A percentile compares a stretch with the other conserved stretches of the same genome.
phyloP scores from a whole-genome alignment of 148 eudicot genomes.

The Beta vulgaris region DNA sequence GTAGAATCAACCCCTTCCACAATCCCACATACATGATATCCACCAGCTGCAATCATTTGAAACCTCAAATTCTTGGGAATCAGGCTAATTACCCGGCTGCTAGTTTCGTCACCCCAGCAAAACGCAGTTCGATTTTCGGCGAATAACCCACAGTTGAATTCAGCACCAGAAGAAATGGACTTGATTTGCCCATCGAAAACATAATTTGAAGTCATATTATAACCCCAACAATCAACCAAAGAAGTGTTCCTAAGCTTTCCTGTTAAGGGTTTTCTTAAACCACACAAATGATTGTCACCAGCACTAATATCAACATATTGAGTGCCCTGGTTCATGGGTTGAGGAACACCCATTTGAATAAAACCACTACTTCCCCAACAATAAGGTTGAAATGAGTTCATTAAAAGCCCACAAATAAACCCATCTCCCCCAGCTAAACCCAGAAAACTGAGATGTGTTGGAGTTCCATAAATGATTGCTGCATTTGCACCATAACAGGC shows the following conservation, averaged over 20 bases:
- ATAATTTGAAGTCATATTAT: constrained; percentile 74
- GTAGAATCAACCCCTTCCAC: constrained; percentile 54
- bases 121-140: constrained; percentile 62
- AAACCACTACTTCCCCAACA: constrained; percentile 85
- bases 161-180: constrained; percentile 80
- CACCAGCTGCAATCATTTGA: constrained; percentile 74
- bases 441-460: constrained; percentile 41
- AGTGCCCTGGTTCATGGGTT: constrained; percentile 47
- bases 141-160: constrained; percentile 79
- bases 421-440: constrained; percentile 85
- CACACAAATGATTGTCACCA: constrained; percentile 95
- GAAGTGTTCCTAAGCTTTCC: constrained; percentile 55
- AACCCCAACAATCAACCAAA: constrained; percentile 95
- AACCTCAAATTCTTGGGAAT: constrained; percentile 55
- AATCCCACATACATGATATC: constrained; percentile 90
- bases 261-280: constrained; percentile 57
- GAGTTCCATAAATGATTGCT: constrained; percentile 56
- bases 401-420: constrained; percentile 77
- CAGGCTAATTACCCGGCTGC: constrained; percentile 50
- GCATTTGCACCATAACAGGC: constrained; percentile 75
- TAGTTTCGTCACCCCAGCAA: constrained; percentile 91
- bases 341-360: constrained; percentile 69
- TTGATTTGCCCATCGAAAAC: constrained; percentile 62
- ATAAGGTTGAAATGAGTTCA: constrained; percentile 59
- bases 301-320: constrained; percentile 81